These are phyloP conservation scores for Pseudopyricularia cyperi DNA, from an alignment of 2,329 filamentous ascomycete genomes.

Conservation along the genomic window DNA sequence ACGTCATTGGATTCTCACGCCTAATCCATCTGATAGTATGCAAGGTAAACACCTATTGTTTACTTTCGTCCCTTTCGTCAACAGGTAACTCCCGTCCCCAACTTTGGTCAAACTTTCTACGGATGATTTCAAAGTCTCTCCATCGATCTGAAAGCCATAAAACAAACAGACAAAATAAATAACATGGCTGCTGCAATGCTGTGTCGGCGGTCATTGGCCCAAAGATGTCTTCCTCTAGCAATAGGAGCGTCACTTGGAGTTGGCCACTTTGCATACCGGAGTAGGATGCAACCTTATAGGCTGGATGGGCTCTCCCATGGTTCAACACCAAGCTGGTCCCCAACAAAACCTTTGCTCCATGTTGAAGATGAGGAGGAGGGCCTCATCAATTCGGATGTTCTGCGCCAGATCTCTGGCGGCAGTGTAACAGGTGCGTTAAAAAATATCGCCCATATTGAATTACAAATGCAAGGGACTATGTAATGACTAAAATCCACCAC, in stretches of 20 bases:
- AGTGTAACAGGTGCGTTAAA: conserved; percentile 21
- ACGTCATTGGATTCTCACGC: neutral
- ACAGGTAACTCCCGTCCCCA: no score
- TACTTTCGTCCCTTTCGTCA: no score
- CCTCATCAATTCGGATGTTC: conserved; percentile 19
- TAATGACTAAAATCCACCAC: neutral
- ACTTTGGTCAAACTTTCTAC: no score
- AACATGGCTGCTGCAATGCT: neutral
- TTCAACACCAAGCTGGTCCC: neutral
- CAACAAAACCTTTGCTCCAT: conserved; percentile 3
- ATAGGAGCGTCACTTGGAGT: conserved; percentile 3
- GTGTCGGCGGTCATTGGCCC: conserved; percentile 1
- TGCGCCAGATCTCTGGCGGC: conserved; percentile 39
- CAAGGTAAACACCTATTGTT: no score
- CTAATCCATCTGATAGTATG: no score
- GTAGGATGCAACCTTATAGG: neutral
- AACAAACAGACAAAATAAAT: no score
- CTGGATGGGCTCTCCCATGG: neutral
- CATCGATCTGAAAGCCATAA: no score
- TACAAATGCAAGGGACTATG: neutral
- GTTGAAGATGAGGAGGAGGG: neutral
- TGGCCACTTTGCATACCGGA: neutral
- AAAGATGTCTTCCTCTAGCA: conserved; percentile 2
- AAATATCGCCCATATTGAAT: neutral
- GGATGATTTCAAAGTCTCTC: no score